Evolutionary conservation across 352 stramenopile species (phyloP).

Genomic region (Pythium biforme): DNA sequence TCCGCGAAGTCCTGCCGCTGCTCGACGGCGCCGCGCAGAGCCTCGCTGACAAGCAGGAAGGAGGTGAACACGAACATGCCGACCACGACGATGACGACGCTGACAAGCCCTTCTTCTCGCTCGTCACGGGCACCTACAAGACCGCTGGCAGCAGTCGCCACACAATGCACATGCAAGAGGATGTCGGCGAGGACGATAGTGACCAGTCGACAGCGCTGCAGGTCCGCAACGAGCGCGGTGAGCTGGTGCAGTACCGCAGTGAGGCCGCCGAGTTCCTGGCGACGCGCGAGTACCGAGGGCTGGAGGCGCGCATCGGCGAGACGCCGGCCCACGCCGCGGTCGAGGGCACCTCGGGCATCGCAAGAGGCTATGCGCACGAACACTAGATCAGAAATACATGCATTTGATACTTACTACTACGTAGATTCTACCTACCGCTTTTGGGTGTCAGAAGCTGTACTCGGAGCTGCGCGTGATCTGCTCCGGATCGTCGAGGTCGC

Average conservation of each 20-base stretch:
- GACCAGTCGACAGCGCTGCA: conserved; percentile 46
- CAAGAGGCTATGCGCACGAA: conserved; percentile 73
- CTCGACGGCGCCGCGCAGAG: conserved; percentile 39
- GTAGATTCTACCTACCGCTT: too few relatives aligned
- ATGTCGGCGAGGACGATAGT: conserved; percentile 24
- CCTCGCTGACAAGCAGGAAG: conserved; percentile 26
- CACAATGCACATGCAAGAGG: conserved; percentile 15
- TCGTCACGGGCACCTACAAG: conserved; percentile 78
- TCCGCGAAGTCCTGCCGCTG: conserved; percentile 71
- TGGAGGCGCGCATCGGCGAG: conserved; percentile 82
- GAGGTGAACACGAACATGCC: background rate
- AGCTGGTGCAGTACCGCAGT: conserved; percentile 65
- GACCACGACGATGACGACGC: conserved; percentile 31
- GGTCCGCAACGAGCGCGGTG: conserved; percentile 47
- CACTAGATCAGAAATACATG: conserved; percentile 2
- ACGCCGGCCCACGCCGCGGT: conserved; percentile 77
- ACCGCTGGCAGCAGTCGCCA: conserved; percentile 30
- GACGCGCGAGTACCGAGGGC: conserved; percentile 67
- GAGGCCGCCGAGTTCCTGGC: conserved; percentile 75
- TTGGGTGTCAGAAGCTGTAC: conserved; percentile 21
- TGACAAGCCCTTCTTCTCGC: conserved; percentile 82
- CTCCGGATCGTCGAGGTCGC: conserved; percentile 13
- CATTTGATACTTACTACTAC: background rate
- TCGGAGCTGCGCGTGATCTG: conserved; percentile 27
- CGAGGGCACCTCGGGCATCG: conserved; percentile 69